phyloP scores from a whole-genome alignment of 164 flowering plant species.

The Taxillus chinensis region DNA sequence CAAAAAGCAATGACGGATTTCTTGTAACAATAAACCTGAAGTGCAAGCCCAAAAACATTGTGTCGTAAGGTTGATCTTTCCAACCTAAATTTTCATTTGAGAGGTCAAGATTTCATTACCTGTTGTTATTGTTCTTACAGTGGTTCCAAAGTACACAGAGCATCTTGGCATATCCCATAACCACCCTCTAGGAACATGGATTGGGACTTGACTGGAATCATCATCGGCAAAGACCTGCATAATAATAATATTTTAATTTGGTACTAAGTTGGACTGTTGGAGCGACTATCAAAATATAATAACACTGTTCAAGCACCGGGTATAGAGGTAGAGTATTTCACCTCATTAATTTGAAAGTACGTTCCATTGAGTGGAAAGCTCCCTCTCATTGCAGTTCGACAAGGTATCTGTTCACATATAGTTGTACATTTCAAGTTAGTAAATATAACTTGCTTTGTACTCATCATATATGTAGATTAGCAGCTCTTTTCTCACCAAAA shows the following conservation, averaged over 20 bases:
- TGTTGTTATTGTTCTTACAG: constrained; percentile 22
- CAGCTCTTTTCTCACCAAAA: constrained; percentile 30
- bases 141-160: constrained; percentile 24
- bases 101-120: constrained; percentile 15
- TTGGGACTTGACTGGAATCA: constrained; percentile 27
- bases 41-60: constrained; percentile 1
- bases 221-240: constrained; percentile 40
- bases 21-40: constrained; percentile 24
- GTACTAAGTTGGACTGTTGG: no score
- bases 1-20: constrained; percentile 48
- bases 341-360: constrained; percentile 46
- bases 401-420: constrained; percentile 35
- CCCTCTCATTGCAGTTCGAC: constrained; percentile 28
- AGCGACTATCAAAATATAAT: neutral
- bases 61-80: constrained; percentile 1
- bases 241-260: no score
- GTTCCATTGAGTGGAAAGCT: constrained; percentile 43
- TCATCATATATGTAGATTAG: no score
- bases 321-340: constrained; percentile 1
- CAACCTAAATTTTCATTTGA: no score
- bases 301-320: neutral
- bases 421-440: neutral
- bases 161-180: constrained; percentile 19
- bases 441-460: no score
- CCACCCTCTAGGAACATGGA: constrained; percentile 18